Evolutionary conservation across 164 flowering plant species (phyloP), one percentile per base, ranked within the genome.

Genomic region (Magnolia kwangsiensis): DNA sequence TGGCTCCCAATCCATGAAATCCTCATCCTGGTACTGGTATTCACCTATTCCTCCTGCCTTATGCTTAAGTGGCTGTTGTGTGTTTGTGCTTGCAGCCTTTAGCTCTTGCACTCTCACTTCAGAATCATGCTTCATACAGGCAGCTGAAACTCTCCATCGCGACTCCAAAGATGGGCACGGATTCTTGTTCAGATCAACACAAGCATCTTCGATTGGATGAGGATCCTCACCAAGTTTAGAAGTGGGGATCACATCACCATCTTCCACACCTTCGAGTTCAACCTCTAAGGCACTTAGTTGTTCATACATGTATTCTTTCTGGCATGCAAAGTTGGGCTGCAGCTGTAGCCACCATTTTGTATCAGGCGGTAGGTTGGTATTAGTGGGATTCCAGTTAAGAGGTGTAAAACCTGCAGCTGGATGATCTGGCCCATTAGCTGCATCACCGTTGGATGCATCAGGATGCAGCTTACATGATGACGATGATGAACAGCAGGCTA

Each of bases 401-500:
- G 83, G 85, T 74, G 78, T 71, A 75, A 72, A 78, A 75, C 77
- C 24, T 27, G 75, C 80, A 9, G 80, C 69, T 7, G 67, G 4
- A 72, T 79, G 79, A 50, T 76, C 84, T 58, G 78, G 31, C 18
- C 67, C 79, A 61, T 67, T 69, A 64, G 77, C 55, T 45, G 61
- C 66, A 78, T 80, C 84, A 68, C 80, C 82, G 9, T 75, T 71
- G 78, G 85, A 66, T 51, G 70, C 67, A 72, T 79, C 85, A 29
- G 71, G 68, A 18, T 77, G 81, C 18, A 68, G 71, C 71, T 80
- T 83, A 50, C 86, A 81, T 55, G 75, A 63, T 73, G 87, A 78
- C 24, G 88, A 75, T 24, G 91, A 83, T 73, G 89, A 88, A 78
- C 90, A 89, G 79, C 83, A 84, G 63, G 90, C 88, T 78, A 89